Evolutionary conservation across 2,329 filamentous ascomycete species (phyloP).

Genomic region (Pestalotiopsis sp.): DNA sequence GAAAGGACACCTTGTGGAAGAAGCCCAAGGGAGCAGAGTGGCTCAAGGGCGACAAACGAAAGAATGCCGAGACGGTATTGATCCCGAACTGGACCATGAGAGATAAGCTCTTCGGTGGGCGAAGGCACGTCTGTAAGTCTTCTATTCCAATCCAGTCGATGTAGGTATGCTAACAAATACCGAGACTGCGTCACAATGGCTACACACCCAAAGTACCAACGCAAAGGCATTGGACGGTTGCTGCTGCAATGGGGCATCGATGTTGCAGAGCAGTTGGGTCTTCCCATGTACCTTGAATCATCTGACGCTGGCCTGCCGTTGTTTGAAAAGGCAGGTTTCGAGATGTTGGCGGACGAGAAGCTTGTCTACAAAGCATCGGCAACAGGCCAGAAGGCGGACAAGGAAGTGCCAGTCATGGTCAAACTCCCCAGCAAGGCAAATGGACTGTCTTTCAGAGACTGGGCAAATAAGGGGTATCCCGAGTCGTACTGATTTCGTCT

Average conservation of each 20-base stretch:
- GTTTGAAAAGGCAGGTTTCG: conserved; percentile 21
- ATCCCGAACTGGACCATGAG: conserved; percentile 23
- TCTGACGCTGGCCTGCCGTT: conserved; percentile 18
- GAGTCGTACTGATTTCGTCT: conserved; percentile 13
- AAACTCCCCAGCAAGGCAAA: conserved; percentile 24
- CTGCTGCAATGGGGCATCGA: conserved; percentile 25
- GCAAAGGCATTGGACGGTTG: conserved; percentile 20
- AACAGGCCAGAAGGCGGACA: conserved; percentile 18
- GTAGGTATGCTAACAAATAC: neutral
- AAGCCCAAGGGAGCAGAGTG: conserved; percentile 21
- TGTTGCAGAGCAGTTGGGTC: conserved; percentile 20
- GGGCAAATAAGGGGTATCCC: conserved; percentile 19
- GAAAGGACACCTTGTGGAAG: conserved; percentile 20
- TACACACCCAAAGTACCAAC: conserved; percentile 23
- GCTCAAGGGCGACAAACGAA: conserved; percentile 21
- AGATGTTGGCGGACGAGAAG: conserved; percentile 19
- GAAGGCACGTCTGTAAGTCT: conserved; percentile 23
- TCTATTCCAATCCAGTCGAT: neutral
- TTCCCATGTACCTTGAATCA: conserved; percentile 25
- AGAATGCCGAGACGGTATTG: conserved; percentile 20
- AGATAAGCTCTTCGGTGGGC: conserved; percentile 24
- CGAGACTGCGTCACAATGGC: conserved; percentile 26
- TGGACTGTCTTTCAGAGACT: conserved; percentile 21
- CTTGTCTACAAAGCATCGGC: conserved; percentile 22
- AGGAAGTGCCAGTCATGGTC: conserved; percentile 23